Evolutionary conservation across 192 early-diverging fungal species (phyloP), one percentile per base, ranked within the genome.

Genomic region (Coemansia sp.): DNA sequence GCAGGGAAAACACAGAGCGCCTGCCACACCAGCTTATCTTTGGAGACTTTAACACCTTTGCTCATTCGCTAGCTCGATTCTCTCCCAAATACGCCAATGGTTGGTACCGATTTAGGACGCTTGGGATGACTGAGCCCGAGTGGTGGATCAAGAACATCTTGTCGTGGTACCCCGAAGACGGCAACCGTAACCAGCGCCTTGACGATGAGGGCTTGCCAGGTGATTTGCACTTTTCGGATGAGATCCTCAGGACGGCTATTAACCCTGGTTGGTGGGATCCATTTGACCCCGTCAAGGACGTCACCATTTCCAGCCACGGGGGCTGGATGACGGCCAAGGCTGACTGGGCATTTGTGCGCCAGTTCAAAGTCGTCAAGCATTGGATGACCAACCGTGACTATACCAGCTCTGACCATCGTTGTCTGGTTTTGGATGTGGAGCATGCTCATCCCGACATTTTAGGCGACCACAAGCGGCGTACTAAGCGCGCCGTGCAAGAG

Each of bases 191-290:
- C 69, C 56, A 36, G 31, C 60, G 71, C 3, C 64, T 79, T 3
- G 60, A 62, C 27, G 48, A 45, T 6, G 70, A 71, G 59, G 59
- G 59, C 11, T 35, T 74, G 56, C 68, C 77, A 3, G 40, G 61
- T 1, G 24, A 67, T n/a, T 27, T 70, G 44, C 71, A 50, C 0
- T 77, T 80, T 36, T 67, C 80, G 0, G 19, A 39, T 34, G 66
- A 83, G 7, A 83, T 86, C 1, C 45, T 88, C 24, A 45, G 67
- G 35, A 61, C 77, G 10, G 89, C 90, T 6, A 70, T 84, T 17
- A 93, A 93, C 64, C 90, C 91, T 0, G 91, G 89, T 14, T 93
- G 91, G 77, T 89, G 79, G 57, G 92, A 93, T 40, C 90, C 90
- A 42, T 93, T 89, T 84, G 81, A 85, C 34, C 54, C 85, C 11